Evolutionary conservation across 2,329 filamentous ascomycete species (phyloP).

Genomic region (Xylaria multiplex): DNA sequence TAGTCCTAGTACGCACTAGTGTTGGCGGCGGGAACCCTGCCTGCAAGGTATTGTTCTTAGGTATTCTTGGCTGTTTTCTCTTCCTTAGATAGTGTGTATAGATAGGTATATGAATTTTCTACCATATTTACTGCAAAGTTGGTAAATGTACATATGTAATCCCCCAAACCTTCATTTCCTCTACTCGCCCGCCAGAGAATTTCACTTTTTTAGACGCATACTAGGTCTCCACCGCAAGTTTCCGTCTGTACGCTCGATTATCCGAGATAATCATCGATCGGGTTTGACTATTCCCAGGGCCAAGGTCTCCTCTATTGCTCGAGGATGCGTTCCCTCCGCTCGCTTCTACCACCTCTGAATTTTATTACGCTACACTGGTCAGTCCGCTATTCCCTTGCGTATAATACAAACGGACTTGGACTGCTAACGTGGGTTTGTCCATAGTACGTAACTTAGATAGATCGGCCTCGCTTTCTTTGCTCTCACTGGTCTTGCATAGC

Average conservation of each 20-base stretch:
- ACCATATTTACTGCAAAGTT: neutral
- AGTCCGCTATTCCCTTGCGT: slow-evolving; percentile 7
- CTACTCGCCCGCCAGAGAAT: neutral
- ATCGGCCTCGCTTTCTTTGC: slow-evolving; percentile 1
- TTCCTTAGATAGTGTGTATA: neutral
- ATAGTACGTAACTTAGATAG: slow-evolving; percentile 27
- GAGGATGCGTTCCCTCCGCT: slow-evolving; percentile 40
- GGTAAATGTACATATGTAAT: slow-evolving; percentile 7
- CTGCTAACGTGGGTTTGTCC: slow-evolving; percentile 2
- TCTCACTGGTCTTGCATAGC: neutral
- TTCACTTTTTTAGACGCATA: neutral
- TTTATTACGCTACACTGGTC: slow-evolving; percentile 70
- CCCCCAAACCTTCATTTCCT: neutral
- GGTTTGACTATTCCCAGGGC: slow-evolving; percentile 9
- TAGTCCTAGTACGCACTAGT: neutral
- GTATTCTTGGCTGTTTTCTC: neutral
- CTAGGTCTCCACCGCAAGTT: neutral
- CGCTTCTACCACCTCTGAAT: slow-evolving; percentile 59
- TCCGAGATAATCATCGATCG: neutral
- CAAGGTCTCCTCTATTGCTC: slow-evolving; percentile 10
- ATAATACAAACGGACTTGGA: neutral
- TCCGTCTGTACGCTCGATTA: neutral
- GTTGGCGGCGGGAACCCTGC: neutral
- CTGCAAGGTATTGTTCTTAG: too few species aligned
- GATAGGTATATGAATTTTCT: neutral